These are phyloP conservation scores for Lactarius quietus DNA, from an alignment of 768 basidiomycete genomes.

Conservation along the genomic window DNA sequence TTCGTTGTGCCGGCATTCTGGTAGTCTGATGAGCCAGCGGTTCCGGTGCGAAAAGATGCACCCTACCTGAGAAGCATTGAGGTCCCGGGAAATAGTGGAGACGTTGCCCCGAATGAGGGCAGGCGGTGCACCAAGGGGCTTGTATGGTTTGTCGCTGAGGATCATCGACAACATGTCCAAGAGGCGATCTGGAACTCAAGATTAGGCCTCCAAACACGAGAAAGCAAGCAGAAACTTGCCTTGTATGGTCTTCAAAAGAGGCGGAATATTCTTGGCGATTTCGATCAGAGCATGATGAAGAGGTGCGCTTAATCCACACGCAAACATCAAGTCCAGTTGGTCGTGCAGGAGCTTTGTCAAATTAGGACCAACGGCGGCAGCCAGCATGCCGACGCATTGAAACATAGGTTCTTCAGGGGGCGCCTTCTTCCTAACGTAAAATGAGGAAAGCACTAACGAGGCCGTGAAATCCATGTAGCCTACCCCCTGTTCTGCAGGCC, in stretches of 20 bases:
- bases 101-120: slow-evolving; percentile 54
- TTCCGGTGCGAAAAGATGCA: background rate
- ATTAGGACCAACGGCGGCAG: slow-evolving; percentile 91
- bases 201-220: slow-evolving; percentile 4
- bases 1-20: slow-evolving; percentile 42
- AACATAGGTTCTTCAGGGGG: slow-evolving; percentile 94
- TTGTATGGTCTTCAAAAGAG: slow-evolving; percentile 89
- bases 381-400: slow-evolving; percentile 96
- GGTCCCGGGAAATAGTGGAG: slow-evolving; percentile 46
- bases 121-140: slow-evolving; percentile 80
- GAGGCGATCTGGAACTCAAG: slow-evolving; percentile 62
- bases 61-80: slow-evolving; percentile 47
- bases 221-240: slow-evolving; percentile 42
- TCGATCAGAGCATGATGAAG: slow-evolving; percentile 79
- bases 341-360: slow-evolving; percentile 95
- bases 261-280: slow-evolving; percentile 84
- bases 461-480: slow-evolving; percentile 24
- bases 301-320: slow-evolving; percentile 87
- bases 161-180: slow-evolving; percentile 80
- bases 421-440: slow-evolving; percentile 74
- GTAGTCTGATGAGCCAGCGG: background rate
- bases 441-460: background rate
- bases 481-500: slow-evolving; percentile 88
- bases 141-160: slow-evolving; percentile 81
- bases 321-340: slow-evolving; percentile 94